These are phyloP conservation scores for Epichloe glyceriae DNA, from an alignment of 2,329 filamentous ascomycete genomes.

Conservation along the genomic window DNA sequence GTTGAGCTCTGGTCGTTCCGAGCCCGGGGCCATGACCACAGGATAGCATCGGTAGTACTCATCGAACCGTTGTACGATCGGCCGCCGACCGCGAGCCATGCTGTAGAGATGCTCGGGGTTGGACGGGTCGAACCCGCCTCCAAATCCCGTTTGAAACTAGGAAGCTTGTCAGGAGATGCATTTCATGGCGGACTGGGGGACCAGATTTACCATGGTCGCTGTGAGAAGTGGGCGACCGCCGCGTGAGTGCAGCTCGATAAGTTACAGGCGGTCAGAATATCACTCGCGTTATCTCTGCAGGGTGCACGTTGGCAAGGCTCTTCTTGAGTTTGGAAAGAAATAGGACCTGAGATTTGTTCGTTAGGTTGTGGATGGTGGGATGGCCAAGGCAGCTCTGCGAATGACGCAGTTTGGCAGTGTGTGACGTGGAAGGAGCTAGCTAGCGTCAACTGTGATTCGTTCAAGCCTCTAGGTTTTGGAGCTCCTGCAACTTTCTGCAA, in stretches of 20 bases:
- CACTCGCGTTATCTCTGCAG: neutral
- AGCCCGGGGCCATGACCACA: constrained; percentile 81
- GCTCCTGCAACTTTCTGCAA: neutral
- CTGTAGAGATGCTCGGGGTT: constrained; percentile 37
- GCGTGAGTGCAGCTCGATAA: neutral
- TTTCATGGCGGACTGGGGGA: neutral
- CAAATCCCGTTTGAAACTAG: constrained; percentile 19
- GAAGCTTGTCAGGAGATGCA: neutral
- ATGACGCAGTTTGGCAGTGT: constrained; percentile 7
- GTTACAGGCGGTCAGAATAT: neutral
- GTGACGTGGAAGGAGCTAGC: neutral
- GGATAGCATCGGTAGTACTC: constrained; percentile 98
- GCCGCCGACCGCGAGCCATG: constrained; percentile 34
- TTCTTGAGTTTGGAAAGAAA: too few species aligned
- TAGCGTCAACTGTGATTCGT: neutral
- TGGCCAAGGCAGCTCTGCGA: constrained; percentile 7
- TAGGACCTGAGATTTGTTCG: too few species aligned
- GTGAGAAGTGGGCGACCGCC: neutral
- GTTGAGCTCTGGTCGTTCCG: constrained; percentile 80
- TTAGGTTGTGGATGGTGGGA: neutral
- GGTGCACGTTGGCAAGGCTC: too few species aligned
- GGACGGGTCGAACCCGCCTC: constrained; percentile 31
- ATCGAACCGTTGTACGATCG: constrained; percentile 68
- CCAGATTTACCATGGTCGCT: neutral
- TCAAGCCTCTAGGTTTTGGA: neutral